A percentile compares a stretch with the other conserved stretches of the same genome.
These are phyloP conservation scores for Candida schatavii DNA, from an alignment of 805 yeast genomes.

Conservation along the genomic window DNA sequence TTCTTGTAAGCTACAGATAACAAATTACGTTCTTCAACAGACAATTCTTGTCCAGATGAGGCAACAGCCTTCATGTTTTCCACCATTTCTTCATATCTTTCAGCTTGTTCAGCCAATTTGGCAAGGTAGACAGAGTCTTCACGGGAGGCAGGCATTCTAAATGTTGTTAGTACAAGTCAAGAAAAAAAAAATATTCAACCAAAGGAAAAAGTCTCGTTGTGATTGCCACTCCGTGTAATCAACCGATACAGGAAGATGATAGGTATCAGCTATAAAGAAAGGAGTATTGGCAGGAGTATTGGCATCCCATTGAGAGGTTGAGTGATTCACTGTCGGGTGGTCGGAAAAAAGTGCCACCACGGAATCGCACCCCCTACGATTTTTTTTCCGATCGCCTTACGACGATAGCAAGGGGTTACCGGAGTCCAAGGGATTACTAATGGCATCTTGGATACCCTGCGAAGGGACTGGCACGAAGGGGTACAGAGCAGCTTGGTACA, in stretches of 20 bases:
- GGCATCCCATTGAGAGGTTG: not conserved
- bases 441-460: no score
- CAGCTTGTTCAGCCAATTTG: conserved; percentile 98
- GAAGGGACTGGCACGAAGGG: no score
- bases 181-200: not conserved
- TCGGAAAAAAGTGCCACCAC: no score
- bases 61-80: conserved; percentile 98
- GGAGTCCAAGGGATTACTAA: no score
- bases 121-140: conserved; percentile 98
- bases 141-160: conserved; percentile 75
- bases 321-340: no score
- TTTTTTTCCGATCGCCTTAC: no score
- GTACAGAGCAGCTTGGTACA: no score
- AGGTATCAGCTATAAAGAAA: not conserved
- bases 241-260: not conserved
- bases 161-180: not conserved
- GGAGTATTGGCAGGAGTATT: not conserved
- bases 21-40: conserved; percentile 96
- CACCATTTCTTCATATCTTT: conserved; percentile 99
- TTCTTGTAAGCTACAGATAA: conserved; percentile 97
- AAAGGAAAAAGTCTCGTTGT: not conserved
- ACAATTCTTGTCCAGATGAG: conserved; percentile 89
- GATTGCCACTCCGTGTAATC: not conserved
- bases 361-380: conserved; percentile 2
- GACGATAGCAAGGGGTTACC: no score